A percentile compares a stretch with the other conserved stretches of the same genome.
These are phyloP conservation scores for Ambispora gerdemannii DNA, from an alignment of 192 early-diverging fungal species.

Conservation along the genomic window DNA sequence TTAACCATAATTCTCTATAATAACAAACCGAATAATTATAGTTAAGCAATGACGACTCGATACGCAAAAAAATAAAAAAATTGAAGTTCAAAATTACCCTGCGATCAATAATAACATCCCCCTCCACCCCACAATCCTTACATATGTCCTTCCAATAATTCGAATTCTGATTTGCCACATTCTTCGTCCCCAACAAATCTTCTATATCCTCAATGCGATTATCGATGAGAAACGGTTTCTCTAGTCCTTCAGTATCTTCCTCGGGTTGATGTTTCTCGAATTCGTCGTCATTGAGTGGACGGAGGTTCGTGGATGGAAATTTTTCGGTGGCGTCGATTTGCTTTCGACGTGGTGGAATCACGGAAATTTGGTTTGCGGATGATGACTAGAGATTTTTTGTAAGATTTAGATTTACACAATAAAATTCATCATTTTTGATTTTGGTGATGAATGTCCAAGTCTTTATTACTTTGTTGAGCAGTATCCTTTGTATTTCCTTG, in stretches of 20 bases:
- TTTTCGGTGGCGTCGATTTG: not conserved
- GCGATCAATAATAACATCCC: not conserved
- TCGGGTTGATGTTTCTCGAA: not conserved
- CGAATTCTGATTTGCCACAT: not conserved
- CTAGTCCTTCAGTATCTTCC: not conserved
- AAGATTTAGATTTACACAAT: not conserved
- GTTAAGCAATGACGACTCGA: too few relatives aligned
- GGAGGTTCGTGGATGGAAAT: not conserved
- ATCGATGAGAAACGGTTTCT: not conserved
- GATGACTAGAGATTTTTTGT: not conserved
- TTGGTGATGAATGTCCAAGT: not conserved
- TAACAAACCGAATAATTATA: not conserved
- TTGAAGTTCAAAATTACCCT: not conserved
- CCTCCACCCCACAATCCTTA: not conserved
- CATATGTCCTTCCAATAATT: constrained; percentile 27
- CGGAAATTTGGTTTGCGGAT: not conserved
- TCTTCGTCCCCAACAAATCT: not conserved
- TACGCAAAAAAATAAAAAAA: not conserved
- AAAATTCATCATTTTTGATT: not conserved
- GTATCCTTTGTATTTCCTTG: not conserved
- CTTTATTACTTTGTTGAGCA: not conserved
- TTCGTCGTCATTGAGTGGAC: too few relatives aligned
- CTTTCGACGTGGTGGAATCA: not conserved
- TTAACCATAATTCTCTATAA: constrained; percentile 4
- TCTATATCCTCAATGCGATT: not conserved